Evolutionary conservation across 306 rosid genomes (phyloP), one percentile per base, ranked within the genome.

Genomic region (Sicyos baderoa): DNA sequence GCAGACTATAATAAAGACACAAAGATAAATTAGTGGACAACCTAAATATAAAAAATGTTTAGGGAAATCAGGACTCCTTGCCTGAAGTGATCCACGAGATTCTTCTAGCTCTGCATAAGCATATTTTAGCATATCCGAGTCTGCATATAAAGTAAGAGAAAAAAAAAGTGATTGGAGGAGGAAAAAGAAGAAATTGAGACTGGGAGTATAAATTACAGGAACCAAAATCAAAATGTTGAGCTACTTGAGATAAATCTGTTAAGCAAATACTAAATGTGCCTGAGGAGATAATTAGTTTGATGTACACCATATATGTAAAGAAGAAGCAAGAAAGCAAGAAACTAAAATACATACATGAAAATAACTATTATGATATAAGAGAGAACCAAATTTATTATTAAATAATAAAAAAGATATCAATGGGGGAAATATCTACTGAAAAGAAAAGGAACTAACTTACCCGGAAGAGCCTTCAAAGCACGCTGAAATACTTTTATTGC

Each of bases 21-120:
- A 64, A 65, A 61, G 67, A 17, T 54, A 59, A 12, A 54, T 5
- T 68, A 51, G 71, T n/a, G 56, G 25, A 19, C 35, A 73, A 21
- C 49, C 19, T 57, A 64, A 42, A n/a, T 50, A 75, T 37, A 49
- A 63, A 71, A 50, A 42, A 70, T 54, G 67, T 54, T 10, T 42
- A 64, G 76, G 73, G 25, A 68, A 66, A 50, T 60, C 48, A 40
- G 16, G 78, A 71, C 19, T 47, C 51, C 53, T 73, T 73, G 86
- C 98, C 95, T 85, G 96, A 79, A 93, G 85, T 77, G 95, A 90
- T 23, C 98, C 98, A 78, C 95, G 97, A 72, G 98, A 89, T 78
- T 93, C 97, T 83, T 93, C 97, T 76, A 93, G 85, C 86, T 93
- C 98, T 4, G 97, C 97, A 76, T 86, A 89, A 58, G 98, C 98